Base-by-base conservation (phyloP, 495 filamentous ascomycete genomes). In the Geopyxis carbonaria region DNA sequence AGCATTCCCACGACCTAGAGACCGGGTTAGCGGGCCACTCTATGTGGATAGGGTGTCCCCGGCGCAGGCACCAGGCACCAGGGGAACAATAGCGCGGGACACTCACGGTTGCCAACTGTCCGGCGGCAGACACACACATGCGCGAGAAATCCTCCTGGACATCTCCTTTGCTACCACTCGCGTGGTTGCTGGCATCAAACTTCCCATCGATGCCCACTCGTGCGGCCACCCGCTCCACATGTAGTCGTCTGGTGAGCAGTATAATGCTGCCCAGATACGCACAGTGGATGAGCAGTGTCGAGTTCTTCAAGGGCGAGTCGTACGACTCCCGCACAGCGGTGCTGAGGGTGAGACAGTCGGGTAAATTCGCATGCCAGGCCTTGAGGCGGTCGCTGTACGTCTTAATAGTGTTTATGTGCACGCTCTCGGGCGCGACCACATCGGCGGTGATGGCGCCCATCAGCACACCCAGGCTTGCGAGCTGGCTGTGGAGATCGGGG, bases 221-320 rank as follows among this genome's bases (percentile, higher is more conserved):
- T 10, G 36, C 24, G 18, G 36, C 20, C 14, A 43, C 7, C 20
- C 24, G 34, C 34, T 43, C 50, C 8, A 82, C 59, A 37, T 83
- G 76, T 46, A 85, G 76, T 3, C 80, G 80, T 34, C 72, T 60
- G 20, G 70, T 73, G n/a, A 85, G 62, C 4, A 84, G 62, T 16
- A 83, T 70, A 32, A 83, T 72, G 1, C 76, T 80, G 59, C 30
- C 30, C 7, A 55, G 43, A 30, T 55, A 55, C 1, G 46, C 45
- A 35, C 50, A 50, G 22, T 55, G 51, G 0, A 40, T 48, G 4
- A 55, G 41, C 4, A 55, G 47, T 31, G 53, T 54, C 15, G 51
- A 40, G 14, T 48, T 46, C 13, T 50, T 44, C 24, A 46, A 46
- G 25, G 31, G 33, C 2, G 47, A 24, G 30, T 55, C 50, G 14